Base-by-base conservation (phyloP, 2,329 filamentous ascomycete species). In the Fusarium paranaense region DNA sequence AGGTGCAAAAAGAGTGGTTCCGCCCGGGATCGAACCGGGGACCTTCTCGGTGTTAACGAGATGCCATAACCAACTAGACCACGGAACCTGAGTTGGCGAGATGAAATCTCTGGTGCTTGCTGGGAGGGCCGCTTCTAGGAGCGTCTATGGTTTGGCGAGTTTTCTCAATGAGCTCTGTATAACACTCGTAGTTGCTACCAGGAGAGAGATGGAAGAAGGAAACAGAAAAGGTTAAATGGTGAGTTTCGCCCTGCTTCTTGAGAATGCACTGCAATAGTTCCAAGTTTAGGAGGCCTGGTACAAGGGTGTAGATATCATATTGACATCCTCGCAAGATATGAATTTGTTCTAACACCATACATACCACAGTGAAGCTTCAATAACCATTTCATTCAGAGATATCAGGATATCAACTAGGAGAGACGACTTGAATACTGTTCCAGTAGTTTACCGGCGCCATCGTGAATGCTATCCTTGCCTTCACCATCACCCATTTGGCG, bases 1-100 rank as follows among this genome's bases (percentile, higher is more conserved):
- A 16, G 30, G 42, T 11, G 2, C 11, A 62, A 70, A 76, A 72
- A 76, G 35, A 58, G 63, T 70, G 74, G 52, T 76, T 76, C 64
- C 62, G 69, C 66, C 73, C 67, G 72, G 73, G 72, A 52, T 73
- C 57, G 72, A 75, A 75, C 73, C 68, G 57, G 60, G 69, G 69
- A 76, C 66, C 69, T 76, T 76, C 71, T 76, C 69, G 60, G 74
- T 76, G 70, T 76, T 74, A 74, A 64, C 69, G 66, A 72, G 71
- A 76, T 76, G 64, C 66, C 72, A 76, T 73, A 69, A 76, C 69
- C 74, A 76, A 64, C 74, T 76, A 74, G 72, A 74, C 72, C 67
- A 75, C 74, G 64, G 70, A 75, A 71, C 70, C 74, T 9, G 22
- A 13, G 25, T 13, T 50, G 7, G 22, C 30, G 27, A 54, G 20